phyloP scores from a whole-genome alignment of 371 early-diverging fungal genomes.

The Apophysomyces elegans region DNA sequence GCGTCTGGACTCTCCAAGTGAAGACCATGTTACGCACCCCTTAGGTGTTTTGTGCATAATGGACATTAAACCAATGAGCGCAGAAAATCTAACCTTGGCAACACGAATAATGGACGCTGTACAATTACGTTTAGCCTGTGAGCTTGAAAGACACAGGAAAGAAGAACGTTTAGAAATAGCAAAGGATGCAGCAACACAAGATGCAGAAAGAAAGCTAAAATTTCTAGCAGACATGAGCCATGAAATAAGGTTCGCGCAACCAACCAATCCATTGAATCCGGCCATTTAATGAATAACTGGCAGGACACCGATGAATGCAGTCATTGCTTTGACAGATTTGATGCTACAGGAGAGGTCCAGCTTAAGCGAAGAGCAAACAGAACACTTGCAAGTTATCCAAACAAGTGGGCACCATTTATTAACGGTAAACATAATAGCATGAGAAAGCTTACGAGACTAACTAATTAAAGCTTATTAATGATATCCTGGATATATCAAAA shows the following conservation, averaged over 20 bases:
- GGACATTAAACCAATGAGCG: constrained; percentile 21
- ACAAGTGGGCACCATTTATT: constrained; percentile 65
- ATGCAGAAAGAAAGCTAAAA: constrained; percentile 64
- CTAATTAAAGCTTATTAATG: constrained; percentile 55
- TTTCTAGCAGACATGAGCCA: constrained; percentile 66
- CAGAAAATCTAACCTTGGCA: constrained; percentile 10
- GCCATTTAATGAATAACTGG: neutral
- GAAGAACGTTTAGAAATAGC: constrained; percentile 51
- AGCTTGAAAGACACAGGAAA: constrained; percentile 47
- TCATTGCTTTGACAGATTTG: constrained; percentile 63
- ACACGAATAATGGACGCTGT: constrained; percentile 34
- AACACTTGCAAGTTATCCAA: constrained; percentile 60
- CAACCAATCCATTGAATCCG: neutral
- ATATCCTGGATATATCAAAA: constrained; percentile 63
- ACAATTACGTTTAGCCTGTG: constrained; percentile 43
- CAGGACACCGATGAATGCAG: constrained; percentile 67
- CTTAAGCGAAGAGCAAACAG: constrained; percentile 57
- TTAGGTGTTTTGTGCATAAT: constrained; percentile 20
- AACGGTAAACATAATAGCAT: constrained; percentile 40
- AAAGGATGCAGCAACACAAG: constrained; percentile 53
- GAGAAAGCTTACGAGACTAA: neutral
- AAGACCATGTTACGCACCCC: constrained; percentile 11
- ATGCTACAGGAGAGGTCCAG: constrained; percentile 54
- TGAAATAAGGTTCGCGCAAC: constrained; percentile 42
- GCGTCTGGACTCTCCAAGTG: constrained; percentile 8